Conservation (phyloP, 129 eudicot genomes). For the Silybum marianum region DNA sequence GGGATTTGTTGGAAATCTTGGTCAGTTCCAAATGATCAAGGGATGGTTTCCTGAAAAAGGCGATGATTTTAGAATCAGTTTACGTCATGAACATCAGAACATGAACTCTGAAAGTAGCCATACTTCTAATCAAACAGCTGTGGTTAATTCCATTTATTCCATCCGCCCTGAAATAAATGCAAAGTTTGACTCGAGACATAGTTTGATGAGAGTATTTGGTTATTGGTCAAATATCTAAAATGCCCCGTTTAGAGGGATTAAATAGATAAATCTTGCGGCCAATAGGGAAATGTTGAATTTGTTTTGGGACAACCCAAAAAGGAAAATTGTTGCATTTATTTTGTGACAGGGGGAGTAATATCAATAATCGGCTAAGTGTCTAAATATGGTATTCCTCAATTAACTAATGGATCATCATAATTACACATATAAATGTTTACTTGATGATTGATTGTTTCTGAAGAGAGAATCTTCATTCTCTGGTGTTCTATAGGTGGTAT, state of each 20-base stretch:
- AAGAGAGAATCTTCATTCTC: neutral
- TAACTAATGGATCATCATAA: neutral
- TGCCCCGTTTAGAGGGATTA: neutral
- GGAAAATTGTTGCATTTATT: neutral
- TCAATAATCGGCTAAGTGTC: neutral
- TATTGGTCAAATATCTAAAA: conserved; percentile 7
- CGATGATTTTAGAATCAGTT: neutral
- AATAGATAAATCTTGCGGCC: neutral
- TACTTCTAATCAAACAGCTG: neutral
- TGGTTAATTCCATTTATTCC: neutral
- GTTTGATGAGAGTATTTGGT: neutral
- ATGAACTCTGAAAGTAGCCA: neutral
- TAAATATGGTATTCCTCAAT: neutral
- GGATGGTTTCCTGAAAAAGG: neutral
- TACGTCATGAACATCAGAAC: neutral
- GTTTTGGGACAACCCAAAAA: conserved; percentile 2
- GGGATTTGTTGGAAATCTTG: neutral
- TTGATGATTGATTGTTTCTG: neutral
- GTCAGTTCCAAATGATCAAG: neutral
- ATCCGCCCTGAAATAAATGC: neutral
- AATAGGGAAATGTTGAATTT: neutral
- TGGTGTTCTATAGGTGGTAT: neutral
- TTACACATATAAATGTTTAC: neutral
- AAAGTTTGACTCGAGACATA: neutral
- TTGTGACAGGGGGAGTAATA: neutral